Conservation (phyloP, 1,139 yeast genomes). For the Pichia norvegensis region DNA sequence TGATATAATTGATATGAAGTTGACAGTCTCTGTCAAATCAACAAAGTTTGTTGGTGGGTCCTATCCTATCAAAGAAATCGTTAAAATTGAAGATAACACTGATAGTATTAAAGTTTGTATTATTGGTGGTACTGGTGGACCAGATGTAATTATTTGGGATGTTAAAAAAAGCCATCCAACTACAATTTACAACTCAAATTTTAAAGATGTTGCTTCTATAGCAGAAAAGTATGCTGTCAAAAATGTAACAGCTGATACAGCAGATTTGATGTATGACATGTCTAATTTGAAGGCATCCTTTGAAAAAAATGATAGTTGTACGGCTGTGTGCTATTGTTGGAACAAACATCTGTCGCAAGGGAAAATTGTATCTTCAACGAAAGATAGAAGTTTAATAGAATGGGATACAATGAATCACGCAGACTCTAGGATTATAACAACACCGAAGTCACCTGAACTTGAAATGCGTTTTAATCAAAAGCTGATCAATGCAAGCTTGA, state of each 20-base stretch:
- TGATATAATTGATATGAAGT: conserved; percentile 76
- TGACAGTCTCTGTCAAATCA: conserved; percentile 49
- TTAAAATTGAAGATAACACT: conserved; percentile 31
- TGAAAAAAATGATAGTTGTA: conserved; percentile 23
- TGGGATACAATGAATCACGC: conserved; percentile 42
- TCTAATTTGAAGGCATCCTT: conserved; percentile 17
- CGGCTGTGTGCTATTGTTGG: conserved; percentile 24
- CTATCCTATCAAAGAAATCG: conserved; percentile 33
- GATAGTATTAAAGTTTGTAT: conserved; percentile 40
- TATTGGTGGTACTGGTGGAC: conserved; percentile 57
- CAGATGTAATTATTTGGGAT: conserved; percentile 72
- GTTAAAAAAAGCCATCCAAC: conserved; percentile 57
- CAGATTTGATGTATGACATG: conserved; percentile 23
- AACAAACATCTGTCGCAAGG: conserved; percentile 18
- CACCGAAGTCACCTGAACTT: conserved; percentile 26
- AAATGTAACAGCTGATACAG: conserved; percentile 27
- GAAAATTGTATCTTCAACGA: conserved; percentile 31
- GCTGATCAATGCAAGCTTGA: conserved; percentile 28
- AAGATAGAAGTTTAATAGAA: conserved; percentile 34
- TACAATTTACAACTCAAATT: conserved; percentile 40
- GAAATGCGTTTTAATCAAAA: conserved; percentile 4
- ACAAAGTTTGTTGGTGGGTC: conserved; percentile 48
- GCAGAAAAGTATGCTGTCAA: conserved; percentile 32
- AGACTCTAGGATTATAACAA: conserved; percentile 33
- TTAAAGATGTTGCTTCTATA: conserved; percentile 24